Evolutionary conservation across 2,329 filamentous ascomycete genomes (phyloP), one percentile per base, ranked within the genome.

Genomic region (Alternaria consortialis): DNA sequence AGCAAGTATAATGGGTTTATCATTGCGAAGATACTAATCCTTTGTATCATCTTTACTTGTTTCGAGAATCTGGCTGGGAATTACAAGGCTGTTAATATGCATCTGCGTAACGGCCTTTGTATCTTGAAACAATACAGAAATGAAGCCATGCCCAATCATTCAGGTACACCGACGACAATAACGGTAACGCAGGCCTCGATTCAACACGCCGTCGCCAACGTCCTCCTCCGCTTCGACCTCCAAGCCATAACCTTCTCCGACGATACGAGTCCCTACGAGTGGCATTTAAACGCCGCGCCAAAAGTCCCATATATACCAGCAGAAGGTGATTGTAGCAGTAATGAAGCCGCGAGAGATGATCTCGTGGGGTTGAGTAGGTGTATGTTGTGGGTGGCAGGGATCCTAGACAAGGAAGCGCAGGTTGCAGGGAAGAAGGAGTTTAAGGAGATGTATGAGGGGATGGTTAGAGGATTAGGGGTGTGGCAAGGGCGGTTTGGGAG

Each of bases 191-290:
- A 29, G 27, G 5, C 8, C 20, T 20, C 20, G 20, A 29, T 29
- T 8, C 27, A 29, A 29, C 6, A 29, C 6, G 8, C 27, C 5
- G 27, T 29, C 27, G 6, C 6, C 27, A 29, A 29, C 27, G 66
- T 74, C 2, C 65, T 75, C 0, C 71, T 69, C 50, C 70, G 72
- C 11, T 72, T 75, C 58, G 71, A 74, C 51, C 53, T 75, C 7
- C 72, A 75, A 53, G 71, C 73, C 25, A 75, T 75, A 72, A 74
- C 71, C 2, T 75, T 74, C 55, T 74, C 73, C 12, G 73, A 75
- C 44, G 66, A 68, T 32, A 46, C 68, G 37, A 40, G 37, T 20
- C 37, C 37, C 7, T 40, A 40, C 11, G n/a, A 40, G 2, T 40
- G n/a, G 37, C 6, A 15, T 7, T 20, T 40, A 15, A 15, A 40